Evolutionary conservation across 306 rosid genomes (phyloP), one percentile per base, ranked within the genome.

Genomic region (Rosa persica): DNA sequence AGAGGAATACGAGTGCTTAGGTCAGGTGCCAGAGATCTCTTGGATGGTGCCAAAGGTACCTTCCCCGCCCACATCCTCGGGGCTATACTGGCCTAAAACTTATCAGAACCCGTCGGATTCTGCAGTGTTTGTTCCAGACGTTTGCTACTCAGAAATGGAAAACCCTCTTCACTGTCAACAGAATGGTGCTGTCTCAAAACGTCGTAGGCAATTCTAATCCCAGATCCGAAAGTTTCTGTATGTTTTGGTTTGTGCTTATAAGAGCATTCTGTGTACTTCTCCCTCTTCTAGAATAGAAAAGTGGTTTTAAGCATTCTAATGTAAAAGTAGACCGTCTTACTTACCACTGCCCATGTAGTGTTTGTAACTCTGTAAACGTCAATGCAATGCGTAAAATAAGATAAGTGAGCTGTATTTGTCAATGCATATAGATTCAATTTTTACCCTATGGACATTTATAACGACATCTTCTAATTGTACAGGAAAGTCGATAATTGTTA

Each of bases 21-120:
- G 86, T 78, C 82, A 80, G 36, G 91, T 86, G 70, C 93, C 96
- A 0, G 94, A 93, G 67, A 76, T 96, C 2, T 87, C 91, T 5
- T 89, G 93, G 93, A 84, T 83, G 4, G 99, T 96, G 76, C 99
- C 98, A 54, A 91, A 90, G 84, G 73, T 89, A 34, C 88, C 94
- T 76, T 96, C 99, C 22, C 99, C 97, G 5, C 98, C 98, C 57
- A 96, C 98, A 36, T 88, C 94, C 52, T 93, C 98, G 0, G 99
- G 99, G 15, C 73, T 95, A 42, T 6, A 85, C 85, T 96, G 98
- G 98, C 93, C 97, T 11, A 84, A 85, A 81, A 68, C 80, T 83
- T 82, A 67, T 78, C 91, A 78, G 38, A 79, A 66, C 77, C 77
- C 86, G 44, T 81, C 79, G 15, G 70, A 89, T 60, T 71, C 78